Base-by-base conservation (phyloP, 495 filamentous ascomycete genomes). In the Neurospora sp. region DNA sequence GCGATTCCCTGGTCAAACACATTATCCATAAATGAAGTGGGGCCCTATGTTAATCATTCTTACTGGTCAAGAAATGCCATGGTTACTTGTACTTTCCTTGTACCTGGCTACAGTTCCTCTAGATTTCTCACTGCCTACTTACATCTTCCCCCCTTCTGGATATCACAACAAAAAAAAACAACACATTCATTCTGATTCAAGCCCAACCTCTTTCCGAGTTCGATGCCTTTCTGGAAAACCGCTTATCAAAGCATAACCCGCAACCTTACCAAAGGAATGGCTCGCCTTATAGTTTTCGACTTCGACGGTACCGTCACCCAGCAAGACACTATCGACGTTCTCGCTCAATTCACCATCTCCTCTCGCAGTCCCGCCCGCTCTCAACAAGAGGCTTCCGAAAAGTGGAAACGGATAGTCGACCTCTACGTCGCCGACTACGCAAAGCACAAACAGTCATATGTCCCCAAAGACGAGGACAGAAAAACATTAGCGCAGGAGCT, bases 241-340 rank as follows among this genome's bases (percentile, higher is more conserved):
- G 69, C 45, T 45, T 38, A 66, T 13, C 28, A 76, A 36, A 36
- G 24, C 70, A 28, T 69, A n/a, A 43, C 40, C 42, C 17, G 28
- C 69, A 39, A 8, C 31, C 21, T 24, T 11, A 19, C 11, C 39
- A 42, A 42, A 54, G 70, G 19, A 38, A 37, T 54, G 36, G 54
- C 69, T 36, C 69, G 72, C 38, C 81, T 85, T 76, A 75, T 86
- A 73, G 78, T 86, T 73, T 76, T 86, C 1, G 85, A 86, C 74
- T 86, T 86, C 70, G 85, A 86, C 78, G 83, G 83, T 70, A 86
- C 85, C 38, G 84, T 86, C 75, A 86, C 85, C 37, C 73, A 73
- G 3, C n/a, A 69, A 15, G 81, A 82, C 75, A 79, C 81, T 34
- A 75, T 82, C 71, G 39, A 73, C 75, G 38, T 71, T 59, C 70